These are phyloP conservation scores for Gentiana macrophylla DNA, from an alignment of 257 asterid genomes.

Conservation along the genomic window DNA sequence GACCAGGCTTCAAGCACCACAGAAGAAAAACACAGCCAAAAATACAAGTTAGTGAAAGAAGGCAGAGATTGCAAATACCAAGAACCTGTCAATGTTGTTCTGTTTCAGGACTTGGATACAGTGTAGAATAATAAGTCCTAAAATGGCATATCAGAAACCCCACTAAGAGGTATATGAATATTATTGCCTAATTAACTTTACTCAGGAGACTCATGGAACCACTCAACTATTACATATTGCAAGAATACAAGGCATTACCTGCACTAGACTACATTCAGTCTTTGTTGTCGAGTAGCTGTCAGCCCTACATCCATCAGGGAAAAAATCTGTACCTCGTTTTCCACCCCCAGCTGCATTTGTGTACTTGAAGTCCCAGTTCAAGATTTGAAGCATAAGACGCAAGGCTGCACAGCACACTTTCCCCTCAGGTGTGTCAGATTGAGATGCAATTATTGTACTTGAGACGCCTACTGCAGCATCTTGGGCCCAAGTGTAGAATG, in stretches of 20 bases:
- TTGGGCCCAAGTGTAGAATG: conserved; percentile 80
- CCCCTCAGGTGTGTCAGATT: conserved; percentile 65
- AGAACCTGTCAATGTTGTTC: background rate
- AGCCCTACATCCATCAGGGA: conserved; percentile 35
- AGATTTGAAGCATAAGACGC: conserved; percentile 79
- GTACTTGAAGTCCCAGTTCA: conserved; percentile 85
- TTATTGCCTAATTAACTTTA: background rate
- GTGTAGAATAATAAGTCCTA: background rate
- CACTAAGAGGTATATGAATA: background rate
- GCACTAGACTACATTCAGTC: conserved; percentile 67
- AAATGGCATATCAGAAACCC: background rate
- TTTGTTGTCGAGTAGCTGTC: conserved; percentile 38
- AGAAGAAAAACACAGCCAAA: conserved; percentile 16
- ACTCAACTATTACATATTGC: background rate
- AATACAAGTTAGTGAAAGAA: background rate
- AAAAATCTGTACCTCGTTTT: conserved; percentile 45
- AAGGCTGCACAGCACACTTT: conserved; percentile 71
- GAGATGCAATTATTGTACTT: conserved; percentile 47
- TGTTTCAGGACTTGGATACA: background rate
- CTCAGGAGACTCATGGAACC: background rate
- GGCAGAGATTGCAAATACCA: too few species aligned
- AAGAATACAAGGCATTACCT: conserved; percentile 33
- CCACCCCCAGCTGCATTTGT: conserved; percentile 29
- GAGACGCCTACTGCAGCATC: conserved; percentile 69
- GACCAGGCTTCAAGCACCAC: conserved; percentile 67